Percentiles rank a stretch among this genome's conserved stretches.
Evolutionary conservation across 2,329 filamentous ascomycete genomes (phyloP).

Genomic region (Emergomyces pasteurianus): DNA sequence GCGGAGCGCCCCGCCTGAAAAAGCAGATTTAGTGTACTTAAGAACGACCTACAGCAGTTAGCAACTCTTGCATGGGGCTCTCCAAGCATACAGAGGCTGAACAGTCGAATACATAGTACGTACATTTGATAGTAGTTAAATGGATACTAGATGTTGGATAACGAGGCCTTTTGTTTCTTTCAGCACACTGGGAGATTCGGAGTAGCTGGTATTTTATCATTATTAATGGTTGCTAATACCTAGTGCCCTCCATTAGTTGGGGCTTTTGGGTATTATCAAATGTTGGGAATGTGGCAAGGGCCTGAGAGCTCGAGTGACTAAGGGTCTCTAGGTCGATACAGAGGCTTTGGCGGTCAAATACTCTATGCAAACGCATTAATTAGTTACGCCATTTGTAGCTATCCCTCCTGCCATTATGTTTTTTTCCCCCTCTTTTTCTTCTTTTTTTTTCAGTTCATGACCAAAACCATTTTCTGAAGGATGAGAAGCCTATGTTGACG

Average conservation of each 20-base stretch:
- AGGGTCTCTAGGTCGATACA: too few relatives aligned
- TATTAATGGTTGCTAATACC: too few relatives aligned
- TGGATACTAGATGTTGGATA: background rate
- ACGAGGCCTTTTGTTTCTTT: background rate
- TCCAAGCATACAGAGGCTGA: background rate
- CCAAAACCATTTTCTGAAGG: background rate
- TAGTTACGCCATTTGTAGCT: too few relatives aligned
- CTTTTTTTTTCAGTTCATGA: background rate
- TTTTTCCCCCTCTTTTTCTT: too few relatives aligned
- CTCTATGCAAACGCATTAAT: too few relatives aligned
- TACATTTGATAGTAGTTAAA: too few relatives aligned
- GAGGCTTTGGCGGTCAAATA: too few relatives aligned
- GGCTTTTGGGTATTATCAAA: background rate
- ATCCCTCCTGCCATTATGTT: background rate
- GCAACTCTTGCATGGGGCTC: background rate
- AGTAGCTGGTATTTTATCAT: too few relatives aligned
- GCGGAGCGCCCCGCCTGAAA: background rate
- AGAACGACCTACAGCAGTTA: background rate
- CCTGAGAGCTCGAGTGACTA: background rate
- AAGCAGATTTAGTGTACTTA: background rate
- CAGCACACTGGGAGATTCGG: too few relatives aligned
- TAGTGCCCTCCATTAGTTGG: too few relatives aligned
- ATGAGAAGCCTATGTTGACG: background rate
- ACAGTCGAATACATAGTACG: background rate
- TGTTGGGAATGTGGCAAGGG: background rate